Evolutionary conservation across 1,284 basidiomycete species (phyloP).

Genomic region (Cryptococcus maquisensis): DNA sequence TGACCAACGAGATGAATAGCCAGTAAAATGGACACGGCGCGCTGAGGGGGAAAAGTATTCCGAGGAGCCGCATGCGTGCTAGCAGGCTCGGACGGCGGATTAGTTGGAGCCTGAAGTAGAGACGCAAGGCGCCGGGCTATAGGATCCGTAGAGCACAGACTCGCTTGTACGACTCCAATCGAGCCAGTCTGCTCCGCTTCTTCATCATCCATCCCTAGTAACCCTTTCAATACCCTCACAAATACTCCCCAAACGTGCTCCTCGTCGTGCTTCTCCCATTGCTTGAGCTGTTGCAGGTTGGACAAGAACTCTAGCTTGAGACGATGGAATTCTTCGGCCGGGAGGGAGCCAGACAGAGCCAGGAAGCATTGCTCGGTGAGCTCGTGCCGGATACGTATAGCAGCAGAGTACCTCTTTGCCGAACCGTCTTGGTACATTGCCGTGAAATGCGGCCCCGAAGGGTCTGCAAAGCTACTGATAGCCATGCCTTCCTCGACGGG

Average conservation of each 20-base stretch:
- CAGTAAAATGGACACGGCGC: constrained; percentile 49
- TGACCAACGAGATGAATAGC: constrained; percentile 74
- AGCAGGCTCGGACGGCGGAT: neutral
- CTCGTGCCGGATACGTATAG: constrained; percentile 54
- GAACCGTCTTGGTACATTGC: constrained; percentile 55
- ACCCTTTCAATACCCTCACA: neutral
- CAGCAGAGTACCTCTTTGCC: constrained; percentile 52
- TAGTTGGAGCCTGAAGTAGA: constrained; percentile 41
- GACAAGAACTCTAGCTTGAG: constrained; percentile 58
- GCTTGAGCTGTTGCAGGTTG: constrained; percentile 41
- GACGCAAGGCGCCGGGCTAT: constrained; percentile 46
- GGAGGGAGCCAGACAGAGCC: constrained; percentile 58
- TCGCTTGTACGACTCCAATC: neutral
- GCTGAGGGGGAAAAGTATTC: no score
- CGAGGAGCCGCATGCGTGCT: no score
- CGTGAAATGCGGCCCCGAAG: constrained; percentile 52
- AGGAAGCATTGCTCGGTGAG: constrained; percentile 61
- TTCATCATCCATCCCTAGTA: constrained; percentile 7
- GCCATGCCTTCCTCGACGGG: constrained; percentile 17
- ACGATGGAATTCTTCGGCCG: constrained; percentile 51
- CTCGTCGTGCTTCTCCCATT: constrained; percentile 8
- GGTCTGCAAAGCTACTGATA: constrained; percentile 39
- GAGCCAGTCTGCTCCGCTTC: neutral
- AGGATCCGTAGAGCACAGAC: constrained; percentile 36
- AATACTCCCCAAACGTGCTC: constrained; percentile 14